Conservation (phyloP, 768 basidiomycete species). For the Dioszegia hungarica region DNA sequence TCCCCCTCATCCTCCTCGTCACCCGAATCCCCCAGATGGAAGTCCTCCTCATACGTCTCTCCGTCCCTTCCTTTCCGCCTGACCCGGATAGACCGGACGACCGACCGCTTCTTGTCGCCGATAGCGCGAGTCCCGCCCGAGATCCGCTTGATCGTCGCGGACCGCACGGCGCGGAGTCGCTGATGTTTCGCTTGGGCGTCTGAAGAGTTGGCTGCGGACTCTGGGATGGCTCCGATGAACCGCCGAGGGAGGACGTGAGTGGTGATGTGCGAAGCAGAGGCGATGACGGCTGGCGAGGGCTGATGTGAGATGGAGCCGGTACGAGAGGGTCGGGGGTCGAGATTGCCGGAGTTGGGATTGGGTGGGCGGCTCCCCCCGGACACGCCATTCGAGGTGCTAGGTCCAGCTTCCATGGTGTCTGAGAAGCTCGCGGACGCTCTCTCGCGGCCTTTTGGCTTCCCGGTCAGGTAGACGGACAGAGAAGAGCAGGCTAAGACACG, state of each 20-base stretch:
- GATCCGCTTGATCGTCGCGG: not conserved
- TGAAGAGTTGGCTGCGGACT: conserved; percentile 26
- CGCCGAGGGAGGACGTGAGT: conserved; percentile 29
- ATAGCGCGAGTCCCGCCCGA: not conserved
- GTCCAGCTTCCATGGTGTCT: not conserved
- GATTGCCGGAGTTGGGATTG: not conserved
- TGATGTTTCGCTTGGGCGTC: conserved; percentile 22
- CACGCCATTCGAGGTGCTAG: not conserved
- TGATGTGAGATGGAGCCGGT: conserved; percentile 5
- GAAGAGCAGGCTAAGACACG: not conserved
- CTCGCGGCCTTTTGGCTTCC: too few species aligned
- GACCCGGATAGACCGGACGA: conserved; percentile 6
- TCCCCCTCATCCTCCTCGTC: not conserved
- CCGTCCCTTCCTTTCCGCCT: conserved; percentile 5
- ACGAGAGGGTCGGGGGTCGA: not conserved
- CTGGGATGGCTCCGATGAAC: conserved; percentile 43
- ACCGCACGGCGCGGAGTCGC: conserved; percentile 15
- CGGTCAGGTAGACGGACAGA: too few species aligned
- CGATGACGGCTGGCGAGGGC: conserved; percentile 21
- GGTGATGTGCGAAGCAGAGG: conserved; percentile 18
- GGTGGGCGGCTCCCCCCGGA: not conserved
- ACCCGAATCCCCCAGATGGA: conserved; percentile 3
- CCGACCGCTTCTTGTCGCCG: not conserved
- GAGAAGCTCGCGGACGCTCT: too few species aligned
- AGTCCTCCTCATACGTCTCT: conserved; percentile 14